Evolutionary conservation across 1,284 basidiomycete genomes (phyloP), one percentile per base, ranked within the genome.

Genomic region (Erythrobasidium hasegawianum): DNA sequence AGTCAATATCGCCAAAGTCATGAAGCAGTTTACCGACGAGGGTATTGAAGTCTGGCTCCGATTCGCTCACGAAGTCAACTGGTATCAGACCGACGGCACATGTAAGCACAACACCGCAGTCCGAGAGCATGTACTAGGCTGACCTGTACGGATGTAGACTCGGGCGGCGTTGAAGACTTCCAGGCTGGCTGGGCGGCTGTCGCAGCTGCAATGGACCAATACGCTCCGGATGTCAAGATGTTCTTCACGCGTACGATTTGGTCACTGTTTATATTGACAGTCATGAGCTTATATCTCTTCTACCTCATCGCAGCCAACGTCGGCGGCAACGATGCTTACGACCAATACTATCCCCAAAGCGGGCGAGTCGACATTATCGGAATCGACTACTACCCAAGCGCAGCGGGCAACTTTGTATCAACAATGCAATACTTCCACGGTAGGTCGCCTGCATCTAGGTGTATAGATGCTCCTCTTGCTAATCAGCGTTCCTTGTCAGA

Each of bases 21-120:
- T 78, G 75, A 78, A 78, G 71, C 65, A 75, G 59, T 78, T 77
- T 70, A 77, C 76, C 53, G 77, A 78, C 64, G 66, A 72, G 8
- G 77, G 77, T 18, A 71, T 78, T 40, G 75, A 77, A 50, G 77
- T 78, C 50, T 74, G 77, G 64, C 69, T 78, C n/a, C 73, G 77
- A 14, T 77, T 78, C 18, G 60, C 47, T 5, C 60, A 39, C 27
- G 50, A 60, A 60, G 68, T 73, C 68, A 71, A 70, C 70, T 73
- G 68, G 66, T 72, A 71, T 62, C 71, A 68, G 55, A n/a, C 45
- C 24, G 67, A 66, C 49, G 57, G 57, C 43, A 58, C 41, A 5
- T 59, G 43, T 39, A 38, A 39, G 26, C 14, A 29, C 3, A 13
- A 7, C n/a, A n/a, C 55, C 18, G 22, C 22, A 13, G 20, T 43